Conservation (phyloP, 768 basidiomycete genomes). For the Punctularia strigosozonata region DNA sequence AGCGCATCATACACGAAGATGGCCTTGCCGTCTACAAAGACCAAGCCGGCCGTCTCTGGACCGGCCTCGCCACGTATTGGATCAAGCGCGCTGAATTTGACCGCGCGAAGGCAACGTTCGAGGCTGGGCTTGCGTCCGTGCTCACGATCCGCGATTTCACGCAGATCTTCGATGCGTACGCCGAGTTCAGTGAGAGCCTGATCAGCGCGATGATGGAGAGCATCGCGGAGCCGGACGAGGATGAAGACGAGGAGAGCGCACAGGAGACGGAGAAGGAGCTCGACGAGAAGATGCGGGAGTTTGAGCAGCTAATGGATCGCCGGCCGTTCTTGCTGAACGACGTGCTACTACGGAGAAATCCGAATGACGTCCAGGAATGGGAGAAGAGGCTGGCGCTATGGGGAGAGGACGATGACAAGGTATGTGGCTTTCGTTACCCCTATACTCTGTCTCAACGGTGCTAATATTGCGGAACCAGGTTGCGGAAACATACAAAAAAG, state of each 20-base stretch:
- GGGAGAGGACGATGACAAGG: constrained; percentile 91
- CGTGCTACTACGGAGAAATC: constrained; percentile 85
- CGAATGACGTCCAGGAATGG: constrained; percentile 98
- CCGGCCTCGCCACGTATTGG: constrained; percentile 95
- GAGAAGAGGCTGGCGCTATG: constrained; percentile 92
- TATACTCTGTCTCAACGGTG: constrained; percentile 1
- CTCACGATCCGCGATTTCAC: constrained; percentile 95
- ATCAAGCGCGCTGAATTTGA: constrained; percentile 96
- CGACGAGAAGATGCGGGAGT: constrained; percentile 81
- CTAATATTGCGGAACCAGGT: constrained; percentile 35
- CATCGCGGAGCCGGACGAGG: constrained; percentile 70
- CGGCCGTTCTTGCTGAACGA: constrained; percentile 95
- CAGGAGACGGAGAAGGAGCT: constrained; percentile 75
- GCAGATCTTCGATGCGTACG: constrained; percentile 94
- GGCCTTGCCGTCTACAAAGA: constrained; percentile 89
- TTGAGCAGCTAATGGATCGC: constrained; percentile 90
- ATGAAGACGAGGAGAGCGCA: constrained; percentile 65
- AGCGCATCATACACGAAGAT: constrained; percentile 72
- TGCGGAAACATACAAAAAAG: constrained; percentile 85
- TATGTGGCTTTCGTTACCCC: constrained; percentile 16
- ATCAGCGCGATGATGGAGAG: constrained; percentile 85
- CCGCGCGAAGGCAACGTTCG: constrained; percentile 78
- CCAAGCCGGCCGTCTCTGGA: constrained; percentile 94
- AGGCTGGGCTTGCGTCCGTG: constrained; percentile 71
- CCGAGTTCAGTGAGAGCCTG: constrained; percentile 85